Evolutionary conservation across 2,329 filamentous ascomycete genomes (phyloP), one percentile per base, ranked within the genome.

Genomic region (Botrytis fabae): DNA sequence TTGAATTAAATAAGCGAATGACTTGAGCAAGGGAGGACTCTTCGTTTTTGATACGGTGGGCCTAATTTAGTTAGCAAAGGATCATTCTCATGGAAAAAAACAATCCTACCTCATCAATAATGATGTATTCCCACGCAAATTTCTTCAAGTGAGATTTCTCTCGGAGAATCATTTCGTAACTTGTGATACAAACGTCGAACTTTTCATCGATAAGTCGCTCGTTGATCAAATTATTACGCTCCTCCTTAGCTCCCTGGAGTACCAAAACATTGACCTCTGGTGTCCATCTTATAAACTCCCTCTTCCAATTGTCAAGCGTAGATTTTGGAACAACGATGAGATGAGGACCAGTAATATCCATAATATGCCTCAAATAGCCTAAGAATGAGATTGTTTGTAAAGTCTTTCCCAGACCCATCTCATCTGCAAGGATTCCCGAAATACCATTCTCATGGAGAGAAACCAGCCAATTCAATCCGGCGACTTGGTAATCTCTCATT

Each of bases 81-180:
- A 48, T 28, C 59, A 35, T 44, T 42, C 61, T 25, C 9, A 35
- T 18, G 60, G 16, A 57, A 22, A 35, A 35, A 61, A 40, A 62
- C 25, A 61, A 73, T 12, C 76, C 63, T 78, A 80, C 90, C 84
- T 99, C 96, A 79, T 99, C 96, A 76, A 99, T 97, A 78, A 99
- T 97, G 82, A 99, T 99, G 83, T 99, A 99, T 82, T 99, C 95
- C 96, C 96, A 99, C 0, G 96, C 95, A 82, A 99, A 97, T 82
- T 98, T 98, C 85, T 96, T 97, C 77, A 99, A 83, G 78, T 97
- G 94, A 1, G 93, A 87, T 85, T 99, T 98, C 81, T 99, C 96
- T 73, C 96, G 90, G 20, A 99, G 86, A 74, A 99, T 94, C 95
- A 99, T 98, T 82, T 99, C 96, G 84, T 99, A 99, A 82, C 95